These are phyloP conservation scores for Circinella umbellata DNA, from an alignment of 371 early-diverging fungal species.

Conservation along the genomic window DNA sequence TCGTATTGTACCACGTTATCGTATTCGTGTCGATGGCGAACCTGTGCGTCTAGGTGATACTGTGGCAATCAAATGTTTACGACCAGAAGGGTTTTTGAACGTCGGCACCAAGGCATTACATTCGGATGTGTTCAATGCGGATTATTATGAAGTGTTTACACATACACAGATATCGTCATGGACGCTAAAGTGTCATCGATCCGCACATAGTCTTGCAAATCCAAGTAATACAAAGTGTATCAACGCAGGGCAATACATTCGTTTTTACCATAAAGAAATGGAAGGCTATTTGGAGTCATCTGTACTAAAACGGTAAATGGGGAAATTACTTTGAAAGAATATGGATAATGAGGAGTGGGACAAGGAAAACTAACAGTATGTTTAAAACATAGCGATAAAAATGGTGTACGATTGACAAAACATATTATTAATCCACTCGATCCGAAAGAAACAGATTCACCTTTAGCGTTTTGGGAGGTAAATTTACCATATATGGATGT, in stretches of 20 bases:
- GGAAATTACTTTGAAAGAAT: neutral
- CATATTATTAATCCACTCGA: constrained; percentile 62
- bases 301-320: constrained; percentile 27
- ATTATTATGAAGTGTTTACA: constrained; percentile 38
- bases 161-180: constrained; percentile 41
- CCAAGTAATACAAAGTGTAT: constrained; percentile 30
- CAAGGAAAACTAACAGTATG: neutral
- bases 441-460: constrained; percentile 57
- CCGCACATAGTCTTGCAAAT: constrained; percentile 21
- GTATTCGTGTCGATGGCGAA: constrained; percentile 63
- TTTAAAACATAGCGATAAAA: constrained; percentile 19
- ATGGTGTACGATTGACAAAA: constrained; percentile 31
- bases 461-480: constrained; percentile 61
- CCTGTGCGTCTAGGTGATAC: constrained; percentile 56
- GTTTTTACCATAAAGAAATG: constrained; percentile 63
- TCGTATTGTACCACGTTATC: constrained; percentile 54
- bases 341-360: too few relatives aligned
- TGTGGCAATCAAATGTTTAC: constrained; percentile 55
- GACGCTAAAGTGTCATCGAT: constrained; percentile 38
- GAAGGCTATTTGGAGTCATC: constrained; percentile 52
- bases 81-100: constrained; percentile 56
- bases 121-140: constrained; percentile 25
- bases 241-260: constrained; percentile 49
- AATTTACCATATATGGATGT: constrained; percentile 8
- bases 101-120: constrained; percentile 24